phyloP scores from a whole-genome alignment of 768 basidiomycete genomes.

The Hygrophorus russula region DNA sequence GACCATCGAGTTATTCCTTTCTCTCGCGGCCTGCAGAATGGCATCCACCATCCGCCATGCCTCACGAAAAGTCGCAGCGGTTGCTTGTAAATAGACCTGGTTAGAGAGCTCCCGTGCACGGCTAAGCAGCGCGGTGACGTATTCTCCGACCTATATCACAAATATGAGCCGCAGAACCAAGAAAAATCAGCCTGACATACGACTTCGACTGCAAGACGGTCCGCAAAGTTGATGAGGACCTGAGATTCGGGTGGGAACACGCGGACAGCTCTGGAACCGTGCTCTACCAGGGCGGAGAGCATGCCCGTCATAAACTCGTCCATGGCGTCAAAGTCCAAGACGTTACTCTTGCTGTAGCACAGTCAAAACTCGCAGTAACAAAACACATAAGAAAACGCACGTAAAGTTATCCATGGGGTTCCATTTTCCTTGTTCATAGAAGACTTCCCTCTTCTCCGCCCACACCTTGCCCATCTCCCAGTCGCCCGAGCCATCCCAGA shows the following conservation, averaged over 20 bases:
- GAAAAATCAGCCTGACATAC: slow-evolving; percentile 28
- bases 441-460: slow-evolving; percentile 91
- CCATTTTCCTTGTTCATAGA: slow-evolving; percentile 79
- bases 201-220: slow-evolving; percentile 77
- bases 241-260: slow-evolving; percentile 78
- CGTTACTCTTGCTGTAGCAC: slow-evolving; percentile 24
- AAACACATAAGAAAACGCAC: slow-evolving; percentile 26
- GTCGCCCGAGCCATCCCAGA: slow-evolving; percentile 52
- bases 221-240: slow-evolving; percentile 74
- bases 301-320: slow-evolving; percentile 75
- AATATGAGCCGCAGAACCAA: slow-evolving; percentile 1
- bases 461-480: slow-evolving; percentile 95
- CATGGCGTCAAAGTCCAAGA: slow-evolving; percentile 84
- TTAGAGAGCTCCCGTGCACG: slow-evolving; percentile 68
- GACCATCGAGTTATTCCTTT: slow-evolving; percentile 28
- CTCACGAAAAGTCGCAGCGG: slow-evolving; percentile 84
- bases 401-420: slow-evolving; percentile 75
- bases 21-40: slow-evolving; percentile 45
- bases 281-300: slow-evolving; percentile 50
- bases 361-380: slow-evolving; percentile 3
- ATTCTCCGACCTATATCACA: slow-evolving; percentile 66
- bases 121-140: slow-evolving; percentile 65
- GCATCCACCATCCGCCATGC: slow-evolving; percentile 79
- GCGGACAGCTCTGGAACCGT: slow-evolving; percentile 71
- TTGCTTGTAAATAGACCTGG: slow-evolving; percentile 67